Conservation (phyloP, 352 stramenopile species). For the Globisporangium spinosum region DNA sequence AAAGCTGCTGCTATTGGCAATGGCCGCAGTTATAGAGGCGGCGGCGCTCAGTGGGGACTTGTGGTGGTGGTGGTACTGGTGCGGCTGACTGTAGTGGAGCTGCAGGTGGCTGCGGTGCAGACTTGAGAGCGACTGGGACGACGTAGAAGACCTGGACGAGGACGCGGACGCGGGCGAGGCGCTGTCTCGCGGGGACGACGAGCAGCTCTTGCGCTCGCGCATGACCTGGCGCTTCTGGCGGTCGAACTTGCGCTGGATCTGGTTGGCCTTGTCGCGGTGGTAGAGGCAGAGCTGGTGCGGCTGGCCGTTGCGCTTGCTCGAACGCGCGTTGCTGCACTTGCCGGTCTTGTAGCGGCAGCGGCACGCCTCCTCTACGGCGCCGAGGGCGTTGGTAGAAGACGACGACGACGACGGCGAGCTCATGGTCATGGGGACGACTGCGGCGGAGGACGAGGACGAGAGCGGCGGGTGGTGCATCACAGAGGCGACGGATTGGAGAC, state of each 20-base stretch:
- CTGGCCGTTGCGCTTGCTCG: conserved; percentile 83
- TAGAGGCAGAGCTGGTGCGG: conserved; percentile 85
- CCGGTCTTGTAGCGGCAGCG: conserved; percentile 85
- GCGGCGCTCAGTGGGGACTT: background rate
- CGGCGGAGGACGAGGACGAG: conserved; percentile 3
- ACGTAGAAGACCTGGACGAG: conserved; percentile 24
- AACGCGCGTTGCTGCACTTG: conserved; percentile 81
- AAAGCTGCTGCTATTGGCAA: background rate
- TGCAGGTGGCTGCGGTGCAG: conserved; percentile 17
- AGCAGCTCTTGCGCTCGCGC: conserved; percentile 37
- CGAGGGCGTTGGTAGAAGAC: background rate
- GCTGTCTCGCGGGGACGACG: background rate
- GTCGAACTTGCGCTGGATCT: conserved; percentile 89
- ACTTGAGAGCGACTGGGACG: background rate
- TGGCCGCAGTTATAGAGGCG: background rate
- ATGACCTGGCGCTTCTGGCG: conserved; percentile 81
- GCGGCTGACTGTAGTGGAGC: conserved; percentile 11
- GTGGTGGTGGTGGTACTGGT: conserved; percentile 7
- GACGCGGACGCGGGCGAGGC: conserved; percentile 15
- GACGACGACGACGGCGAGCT: conserved; percentile 1
- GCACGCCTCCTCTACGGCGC: conserved; percentile 16
- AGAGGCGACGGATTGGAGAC: conserved; percentile 15
- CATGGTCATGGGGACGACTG: background rate
- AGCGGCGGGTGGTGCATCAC: conserved; percentile 16
- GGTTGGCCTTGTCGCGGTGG: conserved; percentile 88